Percentiles rank a stretch among this genome's conserved stretches.
These are phyloP conservation scores for Epipyxis sp. DNA, from an alignment of 108 stramenopile genomes.

Conservation along the genomic window DNA sequence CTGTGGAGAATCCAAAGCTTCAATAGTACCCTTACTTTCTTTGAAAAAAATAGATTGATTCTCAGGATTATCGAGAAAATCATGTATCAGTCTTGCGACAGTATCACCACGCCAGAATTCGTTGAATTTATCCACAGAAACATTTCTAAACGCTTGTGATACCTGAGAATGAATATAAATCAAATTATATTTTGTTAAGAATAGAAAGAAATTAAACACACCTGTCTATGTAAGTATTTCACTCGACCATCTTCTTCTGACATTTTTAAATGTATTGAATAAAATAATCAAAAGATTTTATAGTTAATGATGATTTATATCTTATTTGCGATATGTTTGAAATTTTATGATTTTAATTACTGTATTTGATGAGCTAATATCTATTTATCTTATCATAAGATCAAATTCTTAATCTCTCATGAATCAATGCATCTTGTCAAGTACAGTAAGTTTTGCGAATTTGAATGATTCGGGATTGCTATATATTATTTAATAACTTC, in stretches of 20 bases:
- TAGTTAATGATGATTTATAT: too few species aligned
- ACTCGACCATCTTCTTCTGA: slow-evolving; percentile 27
- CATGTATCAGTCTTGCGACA: not conserved
- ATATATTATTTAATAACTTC: too few species aligned
- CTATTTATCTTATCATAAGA: too few species aligned
- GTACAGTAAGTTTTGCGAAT: too few species aligned
- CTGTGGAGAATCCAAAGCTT: not conserved
- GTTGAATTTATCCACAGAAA: slow-evolving; percentile 14
- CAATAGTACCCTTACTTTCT: not conserved
- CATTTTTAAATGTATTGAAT: too few species aligned
- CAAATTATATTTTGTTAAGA: not conserved
- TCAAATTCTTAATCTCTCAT: too few species aligned
- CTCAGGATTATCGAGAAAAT: slow-evolving; percentile 21
- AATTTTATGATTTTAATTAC: too few species aligned
- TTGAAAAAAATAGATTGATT: not conserved
- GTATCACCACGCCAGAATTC: slow-evolving; percentile 1
- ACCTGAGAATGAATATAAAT: not conserved
- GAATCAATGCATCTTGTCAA: too few species aligned
- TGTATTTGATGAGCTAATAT: too few species aligned
- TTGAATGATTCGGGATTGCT: too few species aligned
- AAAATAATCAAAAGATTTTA: too few species aligned
- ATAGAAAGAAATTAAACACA: not conserved
- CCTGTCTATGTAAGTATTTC: slow-evolving; percentile 7
- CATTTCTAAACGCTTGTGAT: slow-evolving; percentile 10
- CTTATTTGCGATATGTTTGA: too few species aligned